Evolutionary conservation across 192 early-diverging fungal species (phyloP), one percentile per base, ranked within the genome.

Genomic region (Irineochytrium annulatum): DNA sequence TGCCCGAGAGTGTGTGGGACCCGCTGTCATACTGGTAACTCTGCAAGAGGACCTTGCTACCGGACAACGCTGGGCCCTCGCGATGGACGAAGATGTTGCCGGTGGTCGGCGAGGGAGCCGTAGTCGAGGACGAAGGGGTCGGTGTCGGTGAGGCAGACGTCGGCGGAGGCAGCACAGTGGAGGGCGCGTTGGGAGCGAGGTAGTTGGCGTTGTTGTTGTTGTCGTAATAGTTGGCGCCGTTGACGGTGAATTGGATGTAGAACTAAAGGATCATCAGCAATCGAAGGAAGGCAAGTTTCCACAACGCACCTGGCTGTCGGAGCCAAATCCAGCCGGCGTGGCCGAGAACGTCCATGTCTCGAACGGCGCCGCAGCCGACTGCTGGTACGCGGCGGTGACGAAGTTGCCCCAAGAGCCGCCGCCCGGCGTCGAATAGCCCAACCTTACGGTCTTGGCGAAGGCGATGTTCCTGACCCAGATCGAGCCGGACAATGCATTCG

Each of bases 391-490:
- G 26, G 46, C 46, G 46, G 13, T 24, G 6, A 49, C 22, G 24
- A 22, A 8, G 46, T 49, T 17, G 46, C 17, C 46, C 46, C 46
- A 49, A 22, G 17, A 14, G 26, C 17, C 6, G 46, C 46, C 46
- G 24, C 6, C 6, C 6, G 46, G 8, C 17, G 13, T 49, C 17
- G 17, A 22, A 24, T 49, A 49, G 24, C 8, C 13, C 46, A 49
- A 14, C 46, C 22, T 49, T 5, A 49, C 46, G 11, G 26, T 22
- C 46, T 49, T 49, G 46, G 46, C 26, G 46, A 17, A 49, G 24
- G 46, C 46, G 17, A 49, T 8, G 46, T 49, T 49, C 17, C 26
- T 49, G 22, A 49, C 46, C 46, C 46, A 49, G 46, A 49, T 8
- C 17, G 11, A 17, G 13, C 46, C 46, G 13, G 46, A 49, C 6